Conservation (phyloP, 805 yeast genomes). For the Cyberlindnera nakhonratchasimensis region DNA sequence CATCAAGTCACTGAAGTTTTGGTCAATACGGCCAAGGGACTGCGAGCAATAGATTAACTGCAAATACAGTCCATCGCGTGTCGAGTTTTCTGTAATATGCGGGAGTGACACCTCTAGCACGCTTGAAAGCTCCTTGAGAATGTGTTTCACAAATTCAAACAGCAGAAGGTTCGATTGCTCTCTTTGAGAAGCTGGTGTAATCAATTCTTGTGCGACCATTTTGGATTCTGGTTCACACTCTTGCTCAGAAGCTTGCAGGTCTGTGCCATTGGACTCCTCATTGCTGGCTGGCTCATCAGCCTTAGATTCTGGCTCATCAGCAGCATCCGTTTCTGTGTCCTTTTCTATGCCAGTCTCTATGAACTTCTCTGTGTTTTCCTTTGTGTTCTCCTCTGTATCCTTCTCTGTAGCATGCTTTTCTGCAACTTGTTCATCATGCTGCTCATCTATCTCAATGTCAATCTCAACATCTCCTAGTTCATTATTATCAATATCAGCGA, state of each 20-base stretch:
- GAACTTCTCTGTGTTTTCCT: too few relatives aligned
- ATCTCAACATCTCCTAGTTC: conserved; percentile 23
- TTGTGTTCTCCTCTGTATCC: too few relatives aligned
- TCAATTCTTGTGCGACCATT: conserved; percentile 1
- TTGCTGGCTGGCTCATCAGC: background rate
- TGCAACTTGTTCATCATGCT: background rate
- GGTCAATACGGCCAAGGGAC: conserved; percentile 68
- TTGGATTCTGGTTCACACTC: background rate
- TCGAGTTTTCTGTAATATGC: conserved; percentile 36
- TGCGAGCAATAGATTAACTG: conserved; percentile 90
- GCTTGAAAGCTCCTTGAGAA: conserved; percentile 31
- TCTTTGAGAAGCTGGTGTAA: conserved; percentile 13
- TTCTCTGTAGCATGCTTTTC: too few relatives aligned
- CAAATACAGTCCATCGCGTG: conserved; percentile 64
- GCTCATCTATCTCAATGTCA: conserved; percentile 7
- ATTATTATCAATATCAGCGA: conserved; percentile 38
- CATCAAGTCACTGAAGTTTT: conserved; percentile 61
- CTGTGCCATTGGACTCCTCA: background rate
- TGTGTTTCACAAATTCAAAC: conserved; percentile 35
- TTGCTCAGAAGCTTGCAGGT: too few relatives aligned
- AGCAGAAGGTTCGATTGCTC: conserved; percentile 29
- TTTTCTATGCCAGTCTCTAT: too few relatives aligned
- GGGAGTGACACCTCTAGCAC: conserved; percentile 32
- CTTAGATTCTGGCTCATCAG: too few relatives aligned
- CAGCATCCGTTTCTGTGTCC: too few relatives aligned